Evolutionary conservation across 345 rosid genomes (phyloP), one percentile per base, ranked within the genome.

Genomic region (Erucastrum elatum): DNA sequence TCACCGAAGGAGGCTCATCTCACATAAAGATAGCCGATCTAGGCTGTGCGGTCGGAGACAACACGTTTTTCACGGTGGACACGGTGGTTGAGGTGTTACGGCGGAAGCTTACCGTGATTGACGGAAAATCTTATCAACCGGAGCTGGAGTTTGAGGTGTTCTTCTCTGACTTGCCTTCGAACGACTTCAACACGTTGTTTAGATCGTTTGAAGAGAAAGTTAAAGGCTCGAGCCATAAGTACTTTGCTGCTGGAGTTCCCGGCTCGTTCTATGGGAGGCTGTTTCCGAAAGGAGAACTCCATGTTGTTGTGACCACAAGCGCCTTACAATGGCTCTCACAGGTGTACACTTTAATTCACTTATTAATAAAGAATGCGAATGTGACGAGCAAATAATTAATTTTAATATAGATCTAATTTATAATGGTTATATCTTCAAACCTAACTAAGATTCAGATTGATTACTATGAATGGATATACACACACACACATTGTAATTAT

Each of bases 321-420:
- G 90, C 90, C 64, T 80, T 87, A 70, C 90, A 87, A 46, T 86
- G 89, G 90, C 90, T 87, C 53, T 87, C 90, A 33, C 78, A 82
- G 86, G 88, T 85, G 71, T 71, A 1, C 9, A 41, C 41, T 27
- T 13, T 26, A 13, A 13, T 37, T 26, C 1, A 39, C 15, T 37
- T 27, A 13, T 30, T 62, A 37, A 11, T 27, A 13, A 58, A 9
- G 3, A 29, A 29, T 29, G 3, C 30, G 37, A 34, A 34, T 5
- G 37, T 34, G 37, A 37, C 9, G 44, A 41, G 10, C 46, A 41
- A 10, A 34, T 34, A 5, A 34, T 34, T 34, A 34, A 34, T 34
- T 34, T 34, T 34, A 7, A 7, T 34, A 44, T 37, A 39, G 8
- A 39, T 44, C 6, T 30, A n/a, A 10, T 41, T 72, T 15, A 8